These are phyloP conservation scores for maize (Zea mays) DNA, from an alignment of 176 grass and related monocot genomes.

Conservation along the genomic window Zm-B73-REFERENCE-NAM-5.0 NC_050104.1:148422001-148422500, in stretches of 20 bases:
- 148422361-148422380: slow-evolving; percentile 1
- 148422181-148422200: slow-evolving; percentile 64
- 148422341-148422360: neutral
- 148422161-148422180: slow-evolving; percentile 13
- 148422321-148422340: slow-evolving; percentile 5
- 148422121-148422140: slow-evolving; percentile 34
- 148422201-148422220: slow-evolving; percentile 63
- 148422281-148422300: slow-evolving; percentile 34
- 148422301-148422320: slow-evolving; percentile 23
- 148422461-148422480: slow-evolving; percentile 31
- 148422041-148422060: neutral
- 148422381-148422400: slow-evolving; percentile 26
- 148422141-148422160: slow-evolving; percentile 44
- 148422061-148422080: slow-evolving; percentile 25
- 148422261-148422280: slow-evolving; percentile 50
- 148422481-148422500: slow-evolving; percentile 38
- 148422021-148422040: slow-evolving; percentile 24
- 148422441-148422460: slow-evolving; percentile 44
- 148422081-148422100: slow-evolving; percentile 34
- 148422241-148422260: slow-evolving; percentile 61
- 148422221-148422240: slow-evolving; percentile 37
- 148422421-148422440: slow-evolving; percentile 41
- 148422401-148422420: slow-evolving; percentile 48
- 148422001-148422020: slow-evolving; percentile 1
- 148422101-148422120: slow-evolving; percentile 38